Evolutionary conservation across 148 eudicot species (phyloP).

Genomic region (Camellia sinensis): DNA sequence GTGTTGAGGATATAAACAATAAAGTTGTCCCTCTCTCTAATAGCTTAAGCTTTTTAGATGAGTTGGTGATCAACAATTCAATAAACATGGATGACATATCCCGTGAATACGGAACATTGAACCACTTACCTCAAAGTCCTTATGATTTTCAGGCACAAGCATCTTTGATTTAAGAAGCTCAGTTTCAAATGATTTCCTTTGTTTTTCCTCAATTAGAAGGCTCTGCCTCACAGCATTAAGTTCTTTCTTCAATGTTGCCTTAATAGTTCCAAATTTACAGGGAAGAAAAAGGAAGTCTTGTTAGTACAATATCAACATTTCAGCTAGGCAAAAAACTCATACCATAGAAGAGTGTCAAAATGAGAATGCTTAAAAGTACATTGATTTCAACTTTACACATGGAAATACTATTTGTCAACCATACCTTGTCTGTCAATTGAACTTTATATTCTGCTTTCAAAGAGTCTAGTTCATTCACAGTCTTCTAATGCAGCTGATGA

Average conservation of each 20-base stretch:
- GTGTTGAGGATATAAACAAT: no score
- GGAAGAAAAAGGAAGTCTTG: not conserved
- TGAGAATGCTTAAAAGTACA: not conserved
- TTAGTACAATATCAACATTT: conserved; percentile 16
- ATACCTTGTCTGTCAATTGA: conserved; percentile 67
- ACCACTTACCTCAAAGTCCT: conserved; percentile 58
- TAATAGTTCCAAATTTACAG: conserved; percentile 15
- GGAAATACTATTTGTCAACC: not conserved
- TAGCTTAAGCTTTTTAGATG: no score
- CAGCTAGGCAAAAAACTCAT: not conserved
- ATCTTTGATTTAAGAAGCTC: conserved; percentile 55
- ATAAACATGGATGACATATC: conserved; percentile 7
- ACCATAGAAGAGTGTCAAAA: not conserved
- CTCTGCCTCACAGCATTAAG: conserved; percentile 47
- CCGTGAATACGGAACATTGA: not conserved
- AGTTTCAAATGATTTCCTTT: conserved; percentile 57
- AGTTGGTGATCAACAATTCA: no score
- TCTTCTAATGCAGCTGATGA: conserved; percentile 41
- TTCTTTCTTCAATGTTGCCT: conserved; percentile 58
- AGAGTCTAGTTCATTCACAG: conserved; percentile 45
- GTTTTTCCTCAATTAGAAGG: conserved; percentile 58
- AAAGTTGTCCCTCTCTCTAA: no score
- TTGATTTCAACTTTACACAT: not conserved
- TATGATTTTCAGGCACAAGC: conserved; percentile 55
- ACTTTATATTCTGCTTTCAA: conserved; percentile 48